Base-by-base conservation (phyloP, 2,329 filamentous ascomycete species). In the Aureobasidium musti region DNA sequence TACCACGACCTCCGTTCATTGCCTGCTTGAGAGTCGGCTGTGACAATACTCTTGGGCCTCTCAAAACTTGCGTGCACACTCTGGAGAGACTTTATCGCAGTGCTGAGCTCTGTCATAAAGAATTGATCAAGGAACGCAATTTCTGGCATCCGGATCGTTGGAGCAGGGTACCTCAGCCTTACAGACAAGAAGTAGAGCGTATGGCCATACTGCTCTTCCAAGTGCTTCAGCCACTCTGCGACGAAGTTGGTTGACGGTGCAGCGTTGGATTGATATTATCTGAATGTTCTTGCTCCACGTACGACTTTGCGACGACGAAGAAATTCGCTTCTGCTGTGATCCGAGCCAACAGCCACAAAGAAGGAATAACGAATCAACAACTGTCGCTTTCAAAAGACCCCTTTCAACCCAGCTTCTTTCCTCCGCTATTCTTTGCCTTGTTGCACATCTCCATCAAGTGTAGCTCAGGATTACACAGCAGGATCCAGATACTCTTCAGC, bases 101-200 rank as follows among this genome's bases (percentile, higher is more conserved):
- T 23, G 33, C 52, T 23, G 52, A 23, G 5, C 33, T 54, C 5
- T 37, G 21, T n/a, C 33, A n/a, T 19, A 54, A 33, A 14, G 52
- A 54, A 17, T 8, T 35, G 19, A 17, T 37, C 10, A 54, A 54
- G n/a, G 52, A 54, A 37, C 33, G 33, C 4, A 37, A 35, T 23
- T 54, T 54, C 30, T 54, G 52, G 52, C 52, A 54, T 17, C 52
- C 52, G 28, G 52, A 54, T 37, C 33, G 33, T 21, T 54, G 52
- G 52, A 37, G 50, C 11, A 35, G 33, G 17, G 52, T 54, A 5
- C 52, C 33, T 37, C 30, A 37, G n/a, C 30, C 52, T 35, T 7
- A 37, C 11, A 23, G 33, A 13, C 52, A 54, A 17, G 23, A 37
- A 23, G 30, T 54, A 14, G 33, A 23, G 21, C 19, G 19, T 0